Conservation (phyloP, 176 grass and related monocot species). For the Paspalum notatum region DNA sequence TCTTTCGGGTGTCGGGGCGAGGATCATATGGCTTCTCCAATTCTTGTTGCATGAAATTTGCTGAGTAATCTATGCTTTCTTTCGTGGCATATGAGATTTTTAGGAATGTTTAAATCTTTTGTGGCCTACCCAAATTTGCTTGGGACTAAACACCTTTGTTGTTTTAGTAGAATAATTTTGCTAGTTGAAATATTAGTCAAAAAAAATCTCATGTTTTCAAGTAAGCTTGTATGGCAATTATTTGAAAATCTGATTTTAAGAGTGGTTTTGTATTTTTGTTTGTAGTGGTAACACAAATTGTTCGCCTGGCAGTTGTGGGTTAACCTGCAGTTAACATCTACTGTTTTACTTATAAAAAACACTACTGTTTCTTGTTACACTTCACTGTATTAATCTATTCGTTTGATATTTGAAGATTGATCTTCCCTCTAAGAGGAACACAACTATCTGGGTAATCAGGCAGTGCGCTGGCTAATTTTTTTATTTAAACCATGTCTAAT, state of each 20-base stretch:
- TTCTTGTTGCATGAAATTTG: background rate
- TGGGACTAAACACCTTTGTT: too few species aligned
- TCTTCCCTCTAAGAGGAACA: background rate
- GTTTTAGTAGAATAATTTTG: background rate
- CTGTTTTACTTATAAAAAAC: background rate
- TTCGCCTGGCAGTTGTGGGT: background rate
- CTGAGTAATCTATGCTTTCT: background rate
- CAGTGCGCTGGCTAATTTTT: too few species aligned
- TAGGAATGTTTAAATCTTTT: background rate
- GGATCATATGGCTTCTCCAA: too few species aligned
- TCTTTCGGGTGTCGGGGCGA: too few species aligned
- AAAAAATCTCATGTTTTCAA: background rate
- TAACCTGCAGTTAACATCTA: background rate
- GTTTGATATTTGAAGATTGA: background rate
- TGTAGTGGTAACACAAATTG: background rate
- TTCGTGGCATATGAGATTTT: background rate
- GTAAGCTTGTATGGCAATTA: background rate
- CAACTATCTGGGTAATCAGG: too few species aligned
- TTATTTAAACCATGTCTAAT: too few species aligned
- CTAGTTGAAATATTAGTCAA: background rate
- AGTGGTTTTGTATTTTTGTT: background rate
- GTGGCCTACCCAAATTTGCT: too few species aligned
- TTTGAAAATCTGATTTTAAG: background rate
- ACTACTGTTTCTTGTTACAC: background rate
- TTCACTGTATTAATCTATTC: background rate